A percentile compares a stretch with the other conserved stretches of the same genome.
These are phyloP conservation scores for Dictyostelium intermedium DNA, from an alignment of 78 protist species.

Conservation along the genomic window DNA sequence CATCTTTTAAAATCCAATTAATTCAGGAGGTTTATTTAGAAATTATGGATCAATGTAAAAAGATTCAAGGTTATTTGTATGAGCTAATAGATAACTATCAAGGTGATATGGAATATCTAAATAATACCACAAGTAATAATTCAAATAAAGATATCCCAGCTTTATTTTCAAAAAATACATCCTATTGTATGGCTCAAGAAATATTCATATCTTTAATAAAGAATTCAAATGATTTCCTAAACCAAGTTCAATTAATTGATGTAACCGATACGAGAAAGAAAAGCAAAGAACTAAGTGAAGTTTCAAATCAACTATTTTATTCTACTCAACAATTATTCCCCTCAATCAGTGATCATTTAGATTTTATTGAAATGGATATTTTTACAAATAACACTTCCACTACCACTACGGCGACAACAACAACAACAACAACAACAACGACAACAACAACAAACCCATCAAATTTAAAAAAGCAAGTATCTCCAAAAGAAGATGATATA, in stretches of 20 bases:
- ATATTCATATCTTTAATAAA: background rate
- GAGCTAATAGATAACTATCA: background rate
- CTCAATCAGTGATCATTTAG: background rate
- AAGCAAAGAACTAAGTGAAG: background rate
- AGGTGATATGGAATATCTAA: background rate
- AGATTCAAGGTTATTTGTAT: background rate
- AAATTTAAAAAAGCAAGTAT: no score
- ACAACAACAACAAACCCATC: background rate
- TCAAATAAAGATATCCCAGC: background rate
- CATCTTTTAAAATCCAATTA: conserved; percentile 20
- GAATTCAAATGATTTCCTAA: background rate
- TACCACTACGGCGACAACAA: background rate
- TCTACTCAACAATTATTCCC: background rate
- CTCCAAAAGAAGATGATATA: background rate
- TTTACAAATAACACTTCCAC: background rate
- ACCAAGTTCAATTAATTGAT: background rate
- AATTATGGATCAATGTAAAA: background rate
- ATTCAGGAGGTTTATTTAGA: conserved; percentile 23
- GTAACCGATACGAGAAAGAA: background rate
- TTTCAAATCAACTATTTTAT: background rate
- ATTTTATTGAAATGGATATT: background rate
- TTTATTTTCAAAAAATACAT: background rate
- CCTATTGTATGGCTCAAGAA: background rate
- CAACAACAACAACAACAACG: background rate
- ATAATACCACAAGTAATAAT: background rate